Percentiles rank a stretch among this genome's conserved stretches.
These are phyloP conservation scores for Piper longum DNA, from an alignment of 164 flowering plant species.

Conservation along the genomic window DNA sequence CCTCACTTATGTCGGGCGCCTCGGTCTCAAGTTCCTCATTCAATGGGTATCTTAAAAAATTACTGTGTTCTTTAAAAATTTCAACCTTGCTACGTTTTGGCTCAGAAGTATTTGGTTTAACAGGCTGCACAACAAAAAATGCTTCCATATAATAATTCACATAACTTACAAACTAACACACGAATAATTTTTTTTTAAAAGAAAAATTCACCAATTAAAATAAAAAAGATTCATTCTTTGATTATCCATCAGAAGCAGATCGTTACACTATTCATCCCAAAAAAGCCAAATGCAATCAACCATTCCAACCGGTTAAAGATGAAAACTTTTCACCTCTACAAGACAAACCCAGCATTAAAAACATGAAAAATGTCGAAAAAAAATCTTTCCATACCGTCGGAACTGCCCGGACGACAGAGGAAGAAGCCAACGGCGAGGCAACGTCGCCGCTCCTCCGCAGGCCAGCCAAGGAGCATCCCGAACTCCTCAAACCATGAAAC, in stretches of 20 bases:
- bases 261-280: neutral
- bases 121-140: constrained; percentile 44
- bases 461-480: constrained; percentile 13
- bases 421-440: constrained; percentile 10
- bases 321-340: neutral
- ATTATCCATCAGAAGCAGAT: neutral
- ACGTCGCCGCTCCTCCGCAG: constrained; percentile 7
- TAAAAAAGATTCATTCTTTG: neutral
- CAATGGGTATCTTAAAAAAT: constrained; percentile 83
- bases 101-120: constrained; percentile 48
- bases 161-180: neutral
- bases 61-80: constrained; percentile 85
- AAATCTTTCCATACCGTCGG: constrained; percentile 34
- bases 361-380: neutral
- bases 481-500: constrained; percentile 39
- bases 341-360: neutral
- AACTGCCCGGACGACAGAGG: constrained; percentile 41
- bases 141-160: neutral
- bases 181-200: neutral
- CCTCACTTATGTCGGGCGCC: constrained; percentile 74
- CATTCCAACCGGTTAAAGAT: too few species aligned
- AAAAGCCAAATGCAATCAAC: neutral
- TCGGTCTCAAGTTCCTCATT: constrained; percentile 86
- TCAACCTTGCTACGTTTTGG: constrained; percentile 94
- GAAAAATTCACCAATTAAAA: neutral